Percentiles rank a stretch among this genome's conserved stretches.
phyloP scores from a whole-genome alignment of 495 filamentous ascomycete genomes.

The Xylaria intraflava region DNA sequence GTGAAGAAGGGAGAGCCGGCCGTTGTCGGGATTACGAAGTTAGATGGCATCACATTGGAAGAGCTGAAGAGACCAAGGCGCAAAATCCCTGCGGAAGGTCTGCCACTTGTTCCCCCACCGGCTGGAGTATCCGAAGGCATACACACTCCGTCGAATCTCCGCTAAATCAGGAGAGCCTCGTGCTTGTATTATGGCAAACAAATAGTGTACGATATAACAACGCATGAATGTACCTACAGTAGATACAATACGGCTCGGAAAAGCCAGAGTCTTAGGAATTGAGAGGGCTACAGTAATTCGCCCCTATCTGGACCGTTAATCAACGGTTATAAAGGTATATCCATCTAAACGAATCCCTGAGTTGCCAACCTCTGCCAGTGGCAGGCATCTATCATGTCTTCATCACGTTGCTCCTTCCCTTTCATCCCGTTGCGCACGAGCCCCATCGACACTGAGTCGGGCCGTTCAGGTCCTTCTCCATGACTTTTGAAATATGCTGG shows the following conservation, averaged over 20 bases:
- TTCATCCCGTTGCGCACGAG: background rate
- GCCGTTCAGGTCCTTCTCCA: background rate
- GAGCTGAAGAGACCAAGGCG: constrained; percentile 69
- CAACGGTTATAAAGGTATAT: background rate
- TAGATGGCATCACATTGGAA: constrained; percentile 75
- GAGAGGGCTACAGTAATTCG: too few species aligned
- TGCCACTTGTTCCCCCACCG: constrained; percentile 8
- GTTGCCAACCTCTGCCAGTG: background rate
- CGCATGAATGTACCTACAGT: background rate
- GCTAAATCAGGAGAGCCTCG: background rate
- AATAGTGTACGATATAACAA: constrained; percentile 6
- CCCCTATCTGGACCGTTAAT: too few species aligned
- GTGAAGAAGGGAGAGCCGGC: constrained; percentile 88
- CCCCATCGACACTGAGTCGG: background rate
- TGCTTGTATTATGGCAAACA: background rate
- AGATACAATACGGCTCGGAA: background rate
- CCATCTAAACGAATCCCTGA: background rate
- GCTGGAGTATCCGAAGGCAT: constrained; percentile 9
- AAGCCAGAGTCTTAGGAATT: background rate
- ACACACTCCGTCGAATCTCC: constrained; percentile 18
- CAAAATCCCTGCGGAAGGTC: constrained; percentile 45
- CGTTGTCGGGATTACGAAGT: constrained; percentile 87
- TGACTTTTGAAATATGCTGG: background rate
- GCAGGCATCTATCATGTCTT: background rate
- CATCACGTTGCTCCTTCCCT: background rate